Conservation (phyloP, 306 rosid genomes). For the Quercus wislizeni region DNA sequence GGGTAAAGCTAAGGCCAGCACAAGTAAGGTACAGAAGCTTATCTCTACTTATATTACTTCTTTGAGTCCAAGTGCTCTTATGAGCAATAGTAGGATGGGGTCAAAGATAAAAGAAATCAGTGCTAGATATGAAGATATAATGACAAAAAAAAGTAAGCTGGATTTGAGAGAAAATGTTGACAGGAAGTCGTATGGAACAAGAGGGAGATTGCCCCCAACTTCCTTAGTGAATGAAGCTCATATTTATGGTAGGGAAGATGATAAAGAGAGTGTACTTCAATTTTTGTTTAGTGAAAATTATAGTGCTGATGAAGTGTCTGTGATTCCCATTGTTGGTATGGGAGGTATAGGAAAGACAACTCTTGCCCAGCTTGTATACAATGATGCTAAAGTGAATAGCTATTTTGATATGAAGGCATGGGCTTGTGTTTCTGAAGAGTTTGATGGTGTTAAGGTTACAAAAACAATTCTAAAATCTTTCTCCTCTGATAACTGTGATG, state of each 20-base stretch:
- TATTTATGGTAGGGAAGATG: conserved; percentile 21
- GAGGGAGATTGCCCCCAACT: neutral
- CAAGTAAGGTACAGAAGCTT: neutral
- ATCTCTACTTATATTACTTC: neutral
- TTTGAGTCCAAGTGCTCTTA: neutral
- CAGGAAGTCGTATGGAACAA: neutral
- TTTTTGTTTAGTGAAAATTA: neutral
- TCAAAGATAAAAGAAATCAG: neutral
- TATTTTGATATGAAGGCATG: neutral
- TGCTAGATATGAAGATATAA: neutral
- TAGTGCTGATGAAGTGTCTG: neutral
- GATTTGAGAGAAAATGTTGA: neutral
- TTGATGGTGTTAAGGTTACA: neutral
- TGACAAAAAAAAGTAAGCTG: neutral
- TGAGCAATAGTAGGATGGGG: neutral
- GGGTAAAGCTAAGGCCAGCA: neutral
- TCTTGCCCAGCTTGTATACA: neutral
- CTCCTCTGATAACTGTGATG: neutral
- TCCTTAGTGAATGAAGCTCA: neutral
- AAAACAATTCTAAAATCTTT: neutral
- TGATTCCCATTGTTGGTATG: conserved; percentile 8
- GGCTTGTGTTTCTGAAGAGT: neutral
- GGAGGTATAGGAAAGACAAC: neutral
- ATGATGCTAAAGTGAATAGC: neutral
- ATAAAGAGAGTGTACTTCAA: neutral